A percentile compares a stretch with the other conserved stretches of the same genome.
Evolutionary conservation across 2,329 filamentous ascomycete species (phyloP).

Genomic region (Plenodomus tracheiphilus): DNA sequence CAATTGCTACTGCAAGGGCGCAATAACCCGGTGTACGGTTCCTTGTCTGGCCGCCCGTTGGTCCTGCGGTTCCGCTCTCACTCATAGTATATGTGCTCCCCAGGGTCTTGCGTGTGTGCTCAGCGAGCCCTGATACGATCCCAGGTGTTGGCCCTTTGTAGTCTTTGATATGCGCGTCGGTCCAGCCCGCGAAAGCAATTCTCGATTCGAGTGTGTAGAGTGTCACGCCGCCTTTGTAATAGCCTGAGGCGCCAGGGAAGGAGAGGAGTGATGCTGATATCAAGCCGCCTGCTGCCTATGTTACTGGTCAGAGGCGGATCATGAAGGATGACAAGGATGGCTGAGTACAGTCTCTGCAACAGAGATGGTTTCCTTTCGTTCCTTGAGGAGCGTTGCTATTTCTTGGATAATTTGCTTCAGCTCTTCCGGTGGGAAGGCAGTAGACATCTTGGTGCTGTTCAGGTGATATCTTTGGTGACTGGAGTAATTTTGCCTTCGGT

Average conservation of each 20-base stretch:
- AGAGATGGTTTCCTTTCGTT: constrained; percentile 60
- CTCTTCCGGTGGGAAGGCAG: constrained; percentile 47
- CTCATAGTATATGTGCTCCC: constrained; percentile 60
- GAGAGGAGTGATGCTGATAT: constrained; percentile 63
- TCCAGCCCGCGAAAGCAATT: constrained; percentile 65
- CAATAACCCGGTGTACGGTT: constrained; percentile 67
- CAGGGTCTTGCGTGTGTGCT: constrained; percentile 59
- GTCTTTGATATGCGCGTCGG: constrained; percentile 52
- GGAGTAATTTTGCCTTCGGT: too few relatives aligned
- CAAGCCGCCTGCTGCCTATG: constrained; percentile 63
- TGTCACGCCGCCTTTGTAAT: constrained; percentile 66
- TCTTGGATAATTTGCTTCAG: constrained; percentile 52
- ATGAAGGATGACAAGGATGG: not conserved
- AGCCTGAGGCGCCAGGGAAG: constrained; percentile 59
- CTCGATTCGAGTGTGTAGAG: constrained; percentile 64
- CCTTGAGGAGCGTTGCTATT: constrained; percentile 58
- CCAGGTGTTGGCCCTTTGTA: constrained; percentile 64
- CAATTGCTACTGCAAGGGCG: constrained; percentile 62
- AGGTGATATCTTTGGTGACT: too few relatives aligned
- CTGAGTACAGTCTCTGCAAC: constrained; percentile 61
- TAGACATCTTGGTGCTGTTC: constrained; percentile 23
- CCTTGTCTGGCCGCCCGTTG: constrained; percentile 58
- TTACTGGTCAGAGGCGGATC: constrained; percentile 1
- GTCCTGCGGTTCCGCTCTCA: constrained; percentile 67
- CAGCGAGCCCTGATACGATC: constrained; percentile 60